Conservation (phyloP, 768 basidiomycete species). For the Tulasnella sp. region DNA sequence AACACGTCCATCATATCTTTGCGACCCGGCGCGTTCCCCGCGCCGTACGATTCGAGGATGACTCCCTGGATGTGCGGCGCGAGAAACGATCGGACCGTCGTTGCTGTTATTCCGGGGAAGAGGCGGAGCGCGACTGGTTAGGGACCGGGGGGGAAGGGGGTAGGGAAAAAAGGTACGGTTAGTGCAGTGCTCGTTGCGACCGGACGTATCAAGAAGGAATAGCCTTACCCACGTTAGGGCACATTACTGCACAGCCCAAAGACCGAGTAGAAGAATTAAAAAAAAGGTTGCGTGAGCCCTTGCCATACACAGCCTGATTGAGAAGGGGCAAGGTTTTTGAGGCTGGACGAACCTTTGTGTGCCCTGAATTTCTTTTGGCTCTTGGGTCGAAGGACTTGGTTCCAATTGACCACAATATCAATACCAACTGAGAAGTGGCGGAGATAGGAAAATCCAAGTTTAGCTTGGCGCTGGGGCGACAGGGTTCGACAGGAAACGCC, state of each 20-base stretch:
- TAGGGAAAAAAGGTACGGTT: background rate
- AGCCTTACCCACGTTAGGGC: constrained; percentile 68
- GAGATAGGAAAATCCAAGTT: background rate
- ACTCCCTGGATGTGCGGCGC: constrained; percentile 71
- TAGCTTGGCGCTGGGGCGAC: background rate
- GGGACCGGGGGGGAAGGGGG: background rate
- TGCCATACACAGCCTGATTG: background rate
- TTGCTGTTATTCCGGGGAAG: constrained; percentile 79
- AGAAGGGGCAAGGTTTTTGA: background rate
- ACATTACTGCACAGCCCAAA: constrained; percentile 57
- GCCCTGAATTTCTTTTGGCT: constrained; percentile 72
- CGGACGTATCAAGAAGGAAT: too few species aligned
- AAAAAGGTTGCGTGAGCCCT: background rate
- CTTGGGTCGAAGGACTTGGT: constrained; percentile 77
- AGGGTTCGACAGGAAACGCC: background rate
- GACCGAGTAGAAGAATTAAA: background rate
- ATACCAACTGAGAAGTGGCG: constrained; percentile 64
- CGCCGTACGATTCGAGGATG: constrained; percentile 86
- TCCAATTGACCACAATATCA: constrained; percentile 87
- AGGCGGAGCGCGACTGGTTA: constrained; percentile 70
- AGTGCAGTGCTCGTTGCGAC: background rate
- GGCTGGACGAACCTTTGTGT: constrained; percentile 57
- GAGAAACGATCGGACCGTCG: constrained; percentile 72
- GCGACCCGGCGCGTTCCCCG: constrained; percentile 87
- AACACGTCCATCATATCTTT: constrained; percentile 70